Base-by-base conservation (phyloP, 306 rosid species). In the Quercus aquifolioides region DNA sequence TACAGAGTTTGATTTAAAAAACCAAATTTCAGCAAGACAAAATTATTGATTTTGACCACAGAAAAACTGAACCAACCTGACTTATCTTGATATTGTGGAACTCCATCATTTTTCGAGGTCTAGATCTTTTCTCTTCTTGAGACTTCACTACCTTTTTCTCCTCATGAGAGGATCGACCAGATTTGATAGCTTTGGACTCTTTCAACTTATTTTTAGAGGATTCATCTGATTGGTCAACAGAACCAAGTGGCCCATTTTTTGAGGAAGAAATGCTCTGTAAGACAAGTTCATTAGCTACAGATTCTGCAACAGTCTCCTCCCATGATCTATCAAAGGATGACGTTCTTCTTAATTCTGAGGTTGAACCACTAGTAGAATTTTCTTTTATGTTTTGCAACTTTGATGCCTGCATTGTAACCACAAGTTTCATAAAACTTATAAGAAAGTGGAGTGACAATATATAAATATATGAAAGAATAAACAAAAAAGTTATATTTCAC, bases 221-320 rank as follows among this genome's bases (percentile, higher is more conserved):
- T 74, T 95, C 99, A 78, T 93, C 98, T 85, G 78, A 90, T 83
- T 88, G 96, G 77, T 93, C 97, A 35, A 76, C n/a, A 79, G 94
- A 88, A 79, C 85, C 82, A 80, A 87, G 80, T 79, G 86, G 85
- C 51, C 78, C 93, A 83, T 79, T 87, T 80, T 88, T 91, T 21
- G 91, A 74, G 69, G 92, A 84, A 75, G 92, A 88, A 75, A 94
- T 91, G 82, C 98, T 91, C 84, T 91, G 97, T 78, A 96, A 93
- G 81, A 93, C 97, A 74, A 93, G 94, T 85, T 93, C 97, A 82
- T 90, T 90, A 76, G 99, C 98, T 83, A 93, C 94, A 73, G 98
- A 93, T 84, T 96, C 99, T 78, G 99, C 97, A 57, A 96, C 96
- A 57, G 93, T 88, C 86, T 93, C 99, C 88, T 96, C 99, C 98